Evolutionary conservation across 148 eudicot genomes (phyloP).

Genomic region (Rhododendron simsii): DNA sequence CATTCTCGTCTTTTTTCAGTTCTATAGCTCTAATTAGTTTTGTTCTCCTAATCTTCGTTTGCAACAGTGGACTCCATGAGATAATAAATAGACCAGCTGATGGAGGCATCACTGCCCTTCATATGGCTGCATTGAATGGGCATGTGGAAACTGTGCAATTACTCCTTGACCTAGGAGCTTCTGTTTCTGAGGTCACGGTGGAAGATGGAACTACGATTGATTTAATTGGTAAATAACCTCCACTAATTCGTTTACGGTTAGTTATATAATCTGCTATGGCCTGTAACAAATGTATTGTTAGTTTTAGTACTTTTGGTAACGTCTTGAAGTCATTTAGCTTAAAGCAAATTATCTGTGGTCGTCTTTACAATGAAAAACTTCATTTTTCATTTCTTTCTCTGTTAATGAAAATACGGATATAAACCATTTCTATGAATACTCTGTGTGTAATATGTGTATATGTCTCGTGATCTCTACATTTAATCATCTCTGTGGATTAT

Average conservation of each 20-base stretch:
- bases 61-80: conserved; percentile 52
- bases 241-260: neutral
- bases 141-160: conserved; percentile 75
- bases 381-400: neutral
- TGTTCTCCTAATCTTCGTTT: conserved; percentile 10
- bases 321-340: neutral
- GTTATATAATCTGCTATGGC: neutral
- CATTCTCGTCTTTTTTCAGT: neutral
- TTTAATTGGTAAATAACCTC: conserved; percentile 52
- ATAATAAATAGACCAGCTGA: conserved; percentile 78
- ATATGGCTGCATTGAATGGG: conserved; percentile 95
- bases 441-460: neutral
- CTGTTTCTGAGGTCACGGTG: conserved; percentile 58
- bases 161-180: conserved; percentile 82
- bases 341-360: neutral
- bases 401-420: neutral
- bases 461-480: neutral
- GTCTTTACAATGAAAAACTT: neutral
- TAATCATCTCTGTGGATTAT: neutral
- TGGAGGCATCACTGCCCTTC: conserved; percentile 95
- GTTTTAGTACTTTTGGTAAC: neutral
- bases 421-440: neutral
- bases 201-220: conserved; percentile 95
- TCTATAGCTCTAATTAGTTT: neutral
- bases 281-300: neutral